A percentile compares a stretch with the other conserved stretches of the same genome.
These are phyloP conservation scores for Eucommia ulmoides DNA, from an alignment of 257 asterid genomes.

Conservation along the genomic window DNA sequence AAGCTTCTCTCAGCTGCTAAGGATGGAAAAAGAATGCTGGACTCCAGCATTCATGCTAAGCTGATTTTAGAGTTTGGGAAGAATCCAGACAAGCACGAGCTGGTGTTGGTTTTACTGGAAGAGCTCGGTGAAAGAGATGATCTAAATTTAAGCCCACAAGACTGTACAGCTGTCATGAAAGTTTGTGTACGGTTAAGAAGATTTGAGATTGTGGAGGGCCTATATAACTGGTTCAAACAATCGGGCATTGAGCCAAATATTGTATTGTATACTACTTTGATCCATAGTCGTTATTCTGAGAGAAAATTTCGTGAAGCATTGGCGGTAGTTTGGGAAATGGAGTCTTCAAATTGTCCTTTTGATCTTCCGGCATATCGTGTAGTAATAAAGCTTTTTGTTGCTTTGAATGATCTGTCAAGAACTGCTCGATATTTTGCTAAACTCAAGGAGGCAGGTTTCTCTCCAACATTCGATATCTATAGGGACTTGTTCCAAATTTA, in stretches of 20 bases:
- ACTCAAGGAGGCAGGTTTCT: conserved; percentile 63
- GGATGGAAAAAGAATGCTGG: conserved; percentile 35
- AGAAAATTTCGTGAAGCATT: conserved; percentile 54
- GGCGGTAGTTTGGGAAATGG: conserved; percentile 82
- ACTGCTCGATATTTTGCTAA: conserved; percentile 48
- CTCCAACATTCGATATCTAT: conserved; percentile 54
- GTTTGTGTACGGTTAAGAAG: conserved; percentile 42
- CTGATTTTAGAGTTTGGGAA: conserved; percentile 53
- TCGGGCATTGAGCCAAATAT: conserved; percentile 40
- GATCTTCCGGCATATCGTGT: conserved; percentile 84
- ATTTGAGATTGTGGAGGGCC: conserved; percentile 56
- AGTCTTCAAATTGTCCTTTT: conserved; percentile 43
- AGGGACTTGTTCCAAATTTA: conserved; percentile 33
- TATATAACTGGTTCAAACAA: conserved; percentile 56
- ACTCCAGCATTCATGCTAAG: conserved; percentile 51
- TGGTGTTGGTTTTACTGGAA: conserved; percentile 38
- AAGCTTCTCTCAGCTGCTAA: conserved; percentile 51
- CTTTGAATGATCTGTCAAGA: conserved; percentile 49
- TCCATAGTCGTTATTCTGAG: conserved; percentile 50
- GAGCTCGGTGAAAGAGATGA: conserved; percentile 78
- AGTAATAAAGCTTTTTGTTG: conserved; percentile 65
- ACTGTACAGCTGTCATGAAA: conserved; percentile 72
- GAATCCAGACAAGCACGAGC: conserved; percentile 37
- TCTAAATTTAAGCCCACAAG: conserved; percentile 42
- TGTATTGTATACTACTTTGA: conserved; percentile 70